These are phyloP conservation scores for Aphanomyces astaci DNA, from an alignment of 352 stramenopile genomes.

Conservation along the genomic window DNA sequence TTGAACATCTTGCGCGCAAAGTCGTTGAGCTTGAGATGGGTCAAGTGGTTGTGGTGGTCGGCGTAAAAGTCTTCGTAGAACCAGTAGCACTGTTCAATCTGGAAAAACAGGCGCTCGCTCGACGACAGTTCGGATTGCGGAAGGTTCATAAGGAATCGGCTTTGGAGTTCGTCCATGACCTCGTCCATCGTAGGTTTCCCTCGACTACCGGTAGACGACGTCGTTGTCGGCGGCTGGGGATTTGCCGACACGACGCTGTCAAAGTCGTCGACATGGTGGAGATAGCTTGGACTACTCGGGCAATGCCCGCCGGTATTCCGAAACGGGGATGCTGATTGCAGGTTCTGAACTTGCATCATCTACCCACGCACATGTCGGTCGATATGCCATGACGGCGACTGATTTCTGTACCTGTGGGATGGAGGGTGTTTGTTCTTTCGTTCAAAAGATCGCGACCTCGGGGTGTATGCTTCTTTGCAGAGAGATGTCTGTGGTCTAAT, in stretches of 20 bases:
- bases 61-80: slow-evolving; percentile 97
- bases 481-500: not conserved
- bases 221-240: not conserved
- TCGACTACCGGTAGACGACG: not conserved
- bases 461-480: not conserved
- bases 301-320: not conserved
- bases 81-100: slow-evolving; percentile 96
- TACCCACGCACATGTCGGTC: not conserved
- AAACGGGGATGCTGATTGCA: not conserved
- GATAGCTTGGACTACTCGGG: not conserved
- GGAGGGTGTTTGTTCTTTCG: not conserved
- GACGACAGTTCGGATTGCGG: slow-evolving; percentile 83
- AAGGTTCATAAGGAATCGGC: slow-evolving; percentile 93
- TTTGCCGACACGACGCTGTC: not conserved
- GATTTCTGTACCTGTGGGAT: not conserved
- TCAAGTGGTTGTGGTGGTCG: slow-evolving; percentile 76
- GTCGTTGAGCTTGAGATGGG: slow-evolving; percentile 90
- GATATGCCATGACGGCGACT: not conserved
- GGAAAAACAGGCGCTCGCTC: slow-evolving; percentile 94
- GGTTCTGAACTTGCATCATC: not conserved
- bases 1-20: slow-evolving; percentile 91
- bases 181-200: slow-evolving; percentile 53
- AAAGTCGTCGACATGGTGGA: not conserved
- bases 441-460: not conserved
- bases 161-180: slow-evolving; percentile 94